Conservation (phyloP, 2,329 filamentous ascomycete genomes). For the Stachybotrys chlorohalonatus region DNA sequence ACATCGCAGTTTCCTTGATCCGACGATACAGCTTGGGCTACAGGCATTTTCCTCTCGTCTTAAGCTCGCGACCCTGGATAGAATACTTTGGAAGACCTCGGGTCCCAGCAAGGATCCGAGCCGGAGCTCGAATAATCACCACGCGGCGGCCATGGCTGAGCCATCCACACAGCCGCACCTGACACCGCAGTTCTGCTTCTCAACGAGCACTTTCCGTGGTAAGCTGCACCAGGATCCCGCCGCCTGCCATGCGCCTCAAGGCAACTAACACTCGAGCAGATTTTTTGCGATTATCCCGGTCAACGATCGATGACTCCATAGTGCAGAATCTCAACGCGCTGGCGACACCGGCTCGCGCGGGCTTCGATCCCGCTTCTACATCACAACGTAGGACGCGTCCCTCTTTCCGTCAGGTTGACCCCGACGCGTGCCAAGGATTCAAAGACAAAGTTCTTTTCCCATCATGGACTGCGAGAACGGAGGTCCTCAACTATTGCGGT, state of each 20-base stretch:
- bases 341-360: constrained; percentile 58
- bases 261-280: constrained; percentile 43
- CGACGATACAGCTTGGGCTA: neutral
- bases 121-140: constrained; percentile 16
- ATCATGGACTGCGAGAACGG: constrained; percentile 74
- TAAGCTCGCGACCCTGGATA: constrained; percentile 32
- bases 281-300: constrained; percentile 79
- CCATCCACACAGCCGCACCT: constrained; percentile 40
- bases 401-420: constrained; percentile 44
- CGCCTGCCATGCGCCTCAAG: neutral
- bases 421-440: constrained; percentile 59
- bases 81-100: constrained; percentile 37
- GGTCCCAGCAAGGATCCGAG: constrained; percentile 27
- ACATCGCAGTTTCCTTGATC: no score
- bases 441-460: constrained; percentile 75
- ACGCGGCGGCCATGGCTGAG: constrained; percentile 35
- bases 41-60: neutral
- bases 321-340: constrained; percentile 88
- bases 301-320: constrained; percentile 86
- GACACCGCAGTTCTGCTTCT: constrained; percentile 72
- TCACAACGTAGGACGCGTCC: constrained; percentile 48
- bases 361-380: constrained; percentile 76
- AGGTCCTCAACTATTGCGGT: constrained; percentile 83
- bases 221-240: constrained; percentile 9
- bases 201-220: constrained; percentile 61